A percentile compares a stretch with the other conserved stretches of the same genome.
Conservation (phyloP, 2,329 filamentous ascomycete genomes). For the Hypomyces rosellus region DNA sequence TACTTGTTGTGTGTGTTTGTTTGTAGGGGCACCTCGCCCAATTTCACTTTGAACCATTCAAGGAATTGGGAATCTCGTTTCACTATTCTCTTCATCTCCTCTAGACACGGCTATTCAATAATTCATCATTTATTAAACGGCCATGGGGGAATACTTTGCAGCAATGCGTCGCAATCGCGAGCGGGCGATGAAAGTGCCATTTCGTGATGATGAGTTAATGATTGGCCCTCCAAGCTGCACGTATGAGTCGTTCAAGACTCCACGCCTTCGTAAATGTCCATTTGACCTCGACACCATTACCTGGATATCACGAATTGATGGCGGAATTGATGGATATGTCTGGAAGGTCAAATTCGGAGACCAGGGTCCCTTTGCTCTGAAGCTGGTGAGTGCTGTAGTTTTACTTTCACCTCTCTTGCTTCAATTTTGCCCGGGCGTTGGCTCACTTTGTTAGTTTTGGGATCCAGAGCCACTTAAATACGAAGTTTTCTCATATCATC, state of each 20-base stretch:
- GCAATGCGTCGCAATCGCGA: neutral
- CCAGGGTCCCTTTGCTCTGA: neutral
- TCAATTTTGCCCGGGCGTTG: neutral
- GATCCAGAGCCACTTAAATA: constrained; percentile 4
- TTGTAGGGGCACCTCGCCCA: no score
- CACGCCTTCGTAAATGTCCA: neutral
- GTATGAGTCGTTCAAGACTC: neutral
- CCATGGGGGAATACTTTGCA: neutral
- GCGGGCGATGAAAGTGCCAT: neutral
- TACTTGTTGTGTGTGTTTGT: no score
- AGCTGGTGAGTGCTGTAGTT: neutral
- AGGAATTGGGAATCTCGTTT: no score
- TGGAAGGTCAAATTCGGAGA: constrained; percentile 3
- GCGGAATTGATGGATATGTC: constrained; percentile 5
- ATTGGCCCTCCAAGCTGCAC: neutral
- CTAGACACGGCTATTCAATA: no score
- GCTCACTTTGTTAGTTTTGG: constrained; percentile 6
- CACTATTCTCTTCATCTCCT: no score
- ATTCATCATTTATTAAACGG: neutral
- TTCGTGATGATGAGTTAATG: neutral
- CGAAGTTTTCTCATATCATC: neutral
- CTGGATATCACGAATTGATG: neutral
- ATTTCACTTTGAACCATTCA: no score
- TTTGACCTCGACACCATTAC: neutral
- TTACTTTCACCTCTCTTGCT: neutral